Conservation (phyloP, 306 rosid genomes). For the Erythrophleum fordii region DNA sequence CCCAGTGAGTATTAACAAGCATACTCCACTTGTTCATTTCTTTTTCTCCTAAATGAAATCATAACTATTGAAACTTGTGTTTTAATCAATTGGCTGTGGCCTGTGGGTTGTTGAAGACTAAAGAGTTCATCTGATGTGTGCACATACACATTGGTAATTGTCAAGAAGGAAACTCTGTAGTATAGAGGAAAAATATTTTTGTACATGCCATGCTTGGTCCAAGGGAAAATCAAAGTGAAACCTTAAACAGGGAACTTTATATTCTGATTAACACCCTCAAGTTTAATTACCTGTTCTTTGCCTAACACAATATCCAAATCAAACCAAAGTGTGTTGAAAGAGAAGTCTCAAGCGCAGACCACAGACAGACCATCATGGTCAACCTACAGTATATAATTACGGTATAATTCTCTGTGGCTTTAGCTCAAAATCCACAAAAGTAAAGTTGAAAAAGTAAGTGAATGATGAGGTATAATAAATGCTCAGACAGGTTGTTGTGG, state of each 20-base stretch:
- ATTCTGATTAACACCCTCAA: background rate
- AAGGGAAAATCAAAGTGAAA: too few relatives aligned
- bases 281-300: background rate
- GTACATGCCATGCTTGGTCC: background rate
- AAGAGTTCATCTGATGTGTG: background rate
- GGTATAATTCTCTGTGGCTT: background rate
- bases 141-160: background rate
- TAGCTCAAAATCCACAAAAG: background rate
- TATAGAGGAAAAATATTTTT: background rate
- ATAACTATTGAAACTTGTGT: background rate
- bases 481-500: conserved; percentile 3
- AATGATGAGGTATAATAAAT: conserved; percentile 24
- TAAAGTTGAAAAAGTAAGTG: background rate
- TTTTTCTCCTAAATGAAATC: background rate
- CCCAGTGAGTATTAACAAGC: background rate
- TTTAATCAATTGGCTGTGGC: background rate
- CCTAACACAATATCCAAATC: background rate
- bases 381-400: background rate
- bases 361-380: background rate
- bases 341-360: background rate
- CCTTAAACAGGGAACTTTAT: too few relatives aligned
- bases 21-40: background rate
- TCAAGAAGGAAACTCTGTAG: background rate
- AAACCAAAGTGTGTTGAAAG: background rate
- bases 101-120: background rate